A percentile compares a stretch with the other conserved stretches of the same genome.
Evolutionary conservation across 73 alveolate genomes (phyloP).

Genomic region (Tetrahymena thermophila): DNA sequence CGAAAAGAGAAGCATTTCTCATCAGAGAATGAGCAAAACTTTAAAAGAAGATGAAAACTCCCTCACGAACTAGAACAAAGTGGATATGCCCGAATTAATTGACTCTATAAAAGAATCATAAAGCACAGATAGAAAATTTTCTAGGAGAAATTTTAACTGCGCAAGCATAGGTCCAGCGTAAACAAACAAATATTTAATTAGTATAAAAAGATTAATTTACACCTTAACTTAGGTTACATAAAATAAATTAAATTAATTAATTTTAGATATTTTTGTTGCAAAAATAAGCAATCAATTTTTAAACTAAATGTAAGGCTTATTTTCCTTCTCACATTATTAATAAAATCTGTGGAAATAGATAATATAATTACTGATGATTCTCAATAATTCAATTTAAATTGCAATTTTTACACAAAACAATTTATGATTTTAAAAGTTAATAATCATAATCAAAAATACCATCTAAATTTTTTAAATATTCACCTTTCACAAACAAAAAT

Average conservation of each 20-base stretch:
- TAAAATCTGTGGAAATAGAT: not conserved
- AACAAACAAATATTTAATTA: not conserved
- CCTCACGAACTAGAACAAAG: not conserved
- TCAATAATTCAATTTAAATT: not conserved
- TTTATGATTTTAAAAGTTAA: too few relatives aligned
- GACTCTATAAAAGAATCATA: not conserved
- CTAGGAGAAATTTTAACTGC: not conserved
- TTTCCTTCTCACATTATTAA: not conserved
- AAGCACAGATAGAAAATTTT: not conserved
- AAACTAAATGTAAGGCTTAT: not conserved
- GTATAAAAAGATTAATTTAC: not conserved
- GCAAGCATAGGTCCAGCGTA: not conserved
- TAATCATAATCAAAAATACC: not conserved
- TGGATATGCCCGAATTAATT: not conserved
- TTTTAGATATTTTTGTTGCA: not conserved
- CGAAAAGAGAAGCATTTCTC: not conserved
- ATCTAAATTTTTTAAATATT: not conserved
- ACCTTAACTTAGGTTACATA: not conserved
- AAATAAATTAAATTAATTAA: too few relatives aligned
- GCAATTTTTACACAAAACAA: not conserved
- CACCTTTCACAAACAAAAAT: too few relatives aligned
- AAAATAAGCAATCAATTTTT: not conserved
- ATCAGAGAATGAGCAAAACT: not conserved
- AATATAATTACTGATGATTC: not conserved
- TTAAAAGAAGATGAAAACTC: not conserved